Evolutionary conservation across 2,329 filamentous ascomycete genomes (phyloP), one percentile per base, ranked within the genome.

Genomic region (Emmonsia crescens): DNA sequence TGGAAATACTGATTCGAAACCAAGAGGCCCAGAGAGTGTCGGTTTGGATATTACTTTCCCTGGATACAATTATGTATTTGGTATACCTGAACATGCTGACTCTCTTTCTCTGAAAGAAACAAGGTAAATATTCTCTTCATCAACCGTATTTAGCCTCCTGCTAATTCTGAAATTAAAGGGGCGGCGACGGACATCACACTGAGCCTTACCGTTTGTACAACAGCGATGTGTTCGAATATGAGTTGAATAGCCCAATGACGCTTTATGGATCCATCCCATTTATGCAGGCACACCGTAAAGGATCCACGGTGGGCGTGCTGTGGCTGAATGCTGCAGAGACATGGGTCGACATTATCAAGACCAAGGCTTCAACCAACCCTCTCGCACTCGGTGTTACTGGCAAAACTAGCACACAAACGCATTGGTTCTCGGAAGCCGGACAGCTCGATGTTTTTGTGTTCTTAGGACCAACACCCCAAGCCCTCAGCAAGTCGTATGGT

Each of bases 301-400:
- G 88, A 70, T 97, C 93, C 0, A 94, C 91, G 0, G 93, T 97
- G 36, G 94, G 91, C 65, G 87, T 99, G 16, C 96, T 99, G 76
- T 99, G 94, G 94, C 83, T 99, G 61, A 99, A 96, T 72, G 91
- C 86, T 58, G 94, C 94, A 2, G 94, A 99, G 78, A 97, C 93
- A 0, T 99, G 94, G 94, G 83, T 99, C 60, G 94, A 99, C 74
- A 89, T 99, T 66, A 85, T 87, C 72, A 99, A 97, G 77, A 78
- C 82, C 58, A 91, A 88, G 71, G 82, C 83, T 59, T 80, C 83
- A 42, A 83, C 82, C 63, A 96, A 96, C 70, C 89, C 91, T 9
- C 78, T 94, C 57, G 85, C 87, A 61, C 82, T 96, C 44, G 89
- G 89, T 2, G 79, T 85, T 44, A 80, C 80, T 36, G 79, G 84